Percentiles rank a stretch among this genome's conserved stretches.
Evolutionary conservation across 75 land plant species (phyloP).

Genomic region (Adiantum capillusveneris): DNA sequence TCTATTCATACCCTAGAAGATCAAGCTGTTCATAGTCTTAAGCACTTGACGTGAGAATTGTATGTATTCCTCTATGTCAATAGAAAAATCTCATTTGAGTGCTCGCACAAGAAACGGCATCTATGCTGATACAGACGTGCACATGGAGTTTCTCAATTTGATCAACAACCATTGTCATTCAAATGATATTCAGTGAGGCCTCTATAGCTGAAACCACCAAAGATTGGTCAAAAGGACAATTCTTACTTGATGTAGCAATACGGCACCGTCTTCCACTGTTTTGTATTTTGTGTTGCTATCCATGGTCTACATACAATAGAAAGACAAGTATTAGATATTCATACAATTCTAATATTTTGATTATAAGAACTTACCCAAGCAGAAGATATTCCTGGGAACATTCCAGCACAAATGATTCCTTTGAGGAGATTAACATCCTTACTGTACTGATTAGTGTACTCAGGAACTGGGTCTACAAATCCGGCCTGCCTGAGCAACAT

Average conservation of each 20-base stretch:
- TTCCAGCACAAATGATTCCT: slow-evolving; percentile 83
- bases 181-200: too few species aligned
- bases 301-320: not conserved
- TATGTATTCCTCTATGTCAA: too few species aligned
- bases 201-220: too few species aligned
- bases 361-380: slow-evolving; percentile 47
- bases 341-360: not conserved
- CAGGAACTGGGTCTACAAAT: slow-evolving; percentile 35
- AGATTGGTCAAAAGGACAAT: too few species aligned
- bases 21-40: too few species aligned
- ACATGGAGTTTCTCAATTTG: too few species aligned
- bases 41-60: too few species aligned
- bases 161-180: too few species aligned
- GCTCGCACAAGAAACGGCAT: too few species aligned
- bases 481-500: slow-evolving; percentile 68
- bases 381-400: slow-evolving; percentile 82
- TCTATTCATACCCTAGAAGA: too few species aligned
- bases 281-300: slow-evolving; percentile 17
- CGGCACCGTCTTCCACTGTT: slow-evolving; percentile 36
- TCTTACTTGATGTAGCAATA: slow-evolving; percentile 18
- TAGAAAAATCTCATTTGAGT: too few species aligned
- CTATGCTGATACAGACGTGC: too few species aligned
- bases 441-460: slow-evolving; percentile 43
- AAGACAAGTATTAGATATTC: not conserved
- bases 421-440: slow-evolving; percentile 62